phyloP scores from a whole-genome alignment of 495 filamentous ascomycete genomes.

The Hyaloscypha variabilis region DNA sequence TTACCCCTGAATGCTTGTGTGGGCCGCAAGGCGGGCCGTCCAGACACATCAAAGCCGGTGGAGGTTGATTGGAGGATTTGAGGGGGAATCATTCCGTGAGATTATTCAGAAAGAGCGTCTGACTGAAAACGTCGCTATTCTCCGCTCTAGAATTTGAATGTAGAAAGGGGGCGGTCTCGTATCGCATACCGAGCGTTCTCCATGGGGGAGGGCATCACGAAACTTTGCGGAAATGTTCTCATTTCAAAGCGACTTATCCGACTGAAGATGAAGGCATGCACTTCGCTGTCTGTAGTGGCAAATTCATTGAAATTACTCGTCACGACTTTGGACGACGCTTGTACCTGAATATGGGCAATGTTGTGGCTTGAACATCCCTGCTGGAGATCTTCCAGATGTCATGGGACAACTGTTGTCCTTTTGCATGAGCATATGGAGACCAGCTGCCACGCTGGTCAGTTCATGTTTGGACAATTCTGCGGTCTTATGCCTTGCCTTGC shows the following conservation, averaged over 20 bases:
- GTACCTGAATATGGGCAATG: background rate
- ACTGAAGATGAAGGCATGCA: background rate
- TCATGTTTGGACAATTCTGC: too few species aligned
- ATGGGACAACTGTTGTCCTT: background rate
- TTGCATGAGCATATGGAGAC: background rate
- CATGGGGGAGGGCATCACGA: too few species aligned
- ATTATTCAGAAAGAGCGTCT: too few species aligned
- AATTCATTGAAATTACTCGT: background rate
- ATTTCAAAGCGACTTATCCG: too few species aligned
- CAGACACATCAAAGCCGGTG: background rate
- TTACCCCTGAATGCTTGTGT: background rate
- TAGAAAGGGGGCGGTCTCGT: too few species aligned
- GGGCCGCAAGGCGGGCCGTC: background rate
- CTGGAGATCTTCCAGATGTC: background rate
- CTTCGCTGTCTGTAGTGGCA: background rate
- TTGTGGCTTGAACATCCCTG: background rate
- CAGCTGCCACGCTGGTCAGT: background rate
- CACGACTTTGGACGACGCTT: background rate
- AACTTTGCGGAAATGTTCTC: too few species aligned
- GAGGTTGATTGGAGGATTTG: background rate
- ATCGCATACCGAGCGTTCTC: too few species aligned
- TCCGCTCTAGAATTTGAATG: too few species aligned
- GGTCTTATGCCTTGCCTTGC: background rate
- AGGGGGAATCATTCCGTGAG: too few species aligned
- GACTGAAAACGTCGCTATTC: too few species aligned